Conservation (phyloP, 495 filamentous ascomycete genomes). For the Cenococcum geophilum region DNA sequence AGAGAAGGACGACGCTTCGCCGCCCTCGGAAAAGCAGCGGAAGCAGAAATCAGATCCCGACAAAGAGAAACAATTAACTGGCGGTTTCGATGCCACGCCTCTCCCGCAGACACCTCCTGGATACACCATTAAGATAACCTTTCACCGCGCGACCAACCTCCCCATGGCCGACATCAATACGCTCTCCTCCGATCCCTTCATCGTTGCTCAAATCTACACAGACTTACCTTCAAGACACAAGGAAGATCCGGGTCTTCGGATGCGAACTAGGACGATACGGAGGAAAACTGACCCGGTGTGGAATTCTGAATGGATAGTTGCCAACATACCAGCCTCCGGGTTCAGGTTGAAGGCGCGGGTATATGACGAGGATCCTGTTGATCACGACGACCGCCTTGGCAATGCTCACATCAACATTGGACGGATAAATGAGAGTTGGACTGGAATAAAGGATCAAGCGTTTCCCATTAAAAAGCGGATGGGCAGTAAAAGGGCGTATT, state of each 20-base stretch:
- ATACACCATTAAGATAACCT: conserved; percentile 78
- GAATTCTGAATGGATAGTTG: conserved; percentile 81
- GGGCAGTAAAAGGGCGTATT: conserved; percentile 78
- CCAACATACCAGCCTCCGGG: conserved; percentile 71
- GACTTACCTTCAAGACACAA: conserved; percentile 66
- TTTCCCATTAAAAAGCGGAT: conserved; percentile 76
- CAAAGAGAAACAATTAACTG: conserved; percentile 53
- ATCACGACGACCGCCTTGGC: conserved; percentile 82
- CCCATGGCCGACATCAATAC: conserved; percentile 73
- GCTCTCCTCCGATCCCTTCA: conserved; percentile 77
- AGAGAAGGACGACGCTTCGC: neutral
- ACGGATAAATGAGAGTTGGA: conserved; percentile 56
- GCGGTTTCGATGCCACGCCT: conserved; percentile 74
- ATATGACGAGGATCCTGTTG: conserved; percentile 81
- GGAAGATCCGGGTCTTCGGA: conserved; percentile 64
- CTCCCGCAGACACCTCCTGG: conserved; percentile 65
- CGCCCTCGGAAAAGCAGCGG: neutral
- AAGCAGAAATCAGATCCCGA: conserved; percentile 6
- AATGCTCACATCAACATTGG: conserved; percentile 64
- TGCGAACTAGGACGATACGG: conserved; percentile 70
- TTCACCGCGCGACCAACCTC: conserved; percentile 72
- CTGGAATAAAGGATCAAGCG: conserved; percentile 55
- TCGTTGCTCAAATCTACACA: conserved; percentile 60
- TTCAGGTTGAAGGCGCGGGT: conserved; percentile 74
- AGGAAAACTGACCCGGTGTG: conserved; percentile 66